A percentile compares a stretch with the other conserved stretches of the same genome.
phyloP scores from a whole-genome alignment of 2,329 filamentous ascomycete species.

The Pseudogymnoascus sp. region DNA sequence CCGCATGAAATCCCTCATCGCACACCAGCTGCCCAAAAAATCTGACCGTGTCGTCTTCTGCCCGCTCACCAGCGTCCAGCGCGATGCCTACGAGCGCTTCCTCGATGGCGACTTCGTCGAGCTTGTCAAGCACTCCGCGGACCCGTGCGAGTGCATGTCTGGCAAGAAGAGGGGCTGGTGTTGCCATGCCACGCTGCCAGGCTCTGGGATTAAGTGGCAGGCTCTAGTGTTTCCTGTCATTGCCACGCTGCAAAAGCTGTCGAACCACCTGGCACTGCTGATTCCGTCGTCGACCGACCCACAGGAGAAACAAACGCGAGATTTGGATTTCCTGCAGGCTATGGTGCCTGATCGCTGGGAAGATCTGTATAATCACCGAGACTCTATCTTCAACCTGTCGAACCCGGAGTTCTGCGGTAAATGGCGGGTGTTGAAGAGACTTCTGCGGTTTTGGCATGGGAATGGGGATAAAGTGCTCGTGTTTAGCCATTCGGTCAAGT shows the following conservation, averaged over 20 bases:
- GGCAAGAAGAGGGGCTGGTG: slow-evolving; percentile 74
- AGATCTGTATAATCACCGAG: slow-evolving; percentile 64
- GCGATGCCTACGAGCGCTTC: slow-evolving; percentile 75
- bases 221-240: slow-evolving; percentile 80
- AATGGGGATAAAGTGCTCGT: slow-evolving; percentile 92
- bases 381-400: slow-evolving; percentile 73
- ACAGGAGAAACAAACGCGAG: slow-evolving; percentile 68
- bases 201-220: slow-evolving; percentile 43
- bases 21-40: slow-evolving; percentile 89
- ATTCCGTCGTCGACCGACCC: slow-evolving; percentile 62
- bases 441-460: slow-evolving; percentile 83
- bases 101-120: slow-evolving; percentile 66
- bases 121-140: slow-evolving; percentile 60
- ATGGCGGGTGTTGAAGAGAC: slow-evolving; percentile 83
- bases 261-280: slow-evolving; percentile 86
- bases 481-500: slow-evolving; percentile 84
- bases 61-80: slow-evolving; percentile 75
- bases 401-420: slow-evolving; percentile 94
- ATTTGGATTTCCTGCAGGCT: slow-evolving; percentile 65
- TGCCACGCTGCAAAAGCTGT: slow-evolving; percentile 74
- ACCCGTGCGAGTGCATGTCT: slow-evolving; percentile 64
- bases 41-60: slow-evolving; percentile 93
- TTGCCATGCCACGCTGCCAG: slow-evolving; percentile 56
- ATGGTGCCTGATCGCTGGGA: slow-evolving; percentile 73
- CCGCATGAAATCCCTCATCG: slow-evolving; percentile 87